Evolutionary conservation across 768 basidiomycete species (phyloP), one percentile per base, ranked within the genome.

Genomic region (Fomitopsis serialis): DNA sequence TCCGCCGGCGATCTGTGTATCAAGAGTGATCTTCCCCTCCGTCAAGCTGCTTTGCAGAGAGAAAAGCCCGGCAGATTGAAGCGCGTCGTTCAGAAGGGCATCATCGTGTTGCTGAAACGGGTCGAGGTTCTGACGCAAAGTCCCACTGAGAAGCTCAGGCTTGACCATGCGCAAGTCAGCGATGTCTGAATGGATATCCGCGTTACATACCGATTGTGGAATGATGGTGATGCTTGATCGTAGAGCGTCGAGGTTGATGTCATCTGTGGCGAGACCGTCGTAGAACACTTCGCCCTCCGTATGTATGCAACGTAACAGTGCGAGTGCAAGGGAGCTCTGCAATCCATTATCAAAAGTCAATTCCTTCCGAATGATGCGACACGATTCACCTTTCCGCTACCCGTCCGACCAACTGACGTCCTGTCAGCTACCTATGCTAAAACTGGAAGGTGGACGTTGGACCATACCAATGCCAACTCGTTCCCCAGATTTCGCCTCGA

Each of bases 31-130:
- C 2, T 63, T 66, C 17, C 59, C 67, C 32, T 73, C 74, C 0
- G 73, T 71, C 1, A 58, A 42, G 21, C 52, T 56, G 17, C 60
- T 62, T 54, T 77, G 74, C 8, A 75, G 57, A 3, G 68, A 61
- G 56, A 71, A 75, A 4, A 79, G 65, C 3, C 81, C 79, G 0
- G 79, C 73, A 1, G 77, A 68, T 24, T 74, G 71, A 19, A 81
- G 64, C 0, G 79, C 78, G 42, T 71, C 71, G 45, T 79, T 76
- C 29, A 82, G 69, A 6, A 66, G 66, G 0, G 75, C 68, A 54
- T 85, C 82, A 42, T 81, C 78, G 55, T 80, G 68, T 56, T 79
- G 72, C 2, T 66, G 70, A 60, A 82, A 85, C 0, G 82, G 84
- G 59, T 85, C 84, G 5, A 84, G 65, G 57, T 84, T 84, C 48